Conservation (phyloP, 768 basidiomycete genomes). For the Lenzites betulinus region DNA sequence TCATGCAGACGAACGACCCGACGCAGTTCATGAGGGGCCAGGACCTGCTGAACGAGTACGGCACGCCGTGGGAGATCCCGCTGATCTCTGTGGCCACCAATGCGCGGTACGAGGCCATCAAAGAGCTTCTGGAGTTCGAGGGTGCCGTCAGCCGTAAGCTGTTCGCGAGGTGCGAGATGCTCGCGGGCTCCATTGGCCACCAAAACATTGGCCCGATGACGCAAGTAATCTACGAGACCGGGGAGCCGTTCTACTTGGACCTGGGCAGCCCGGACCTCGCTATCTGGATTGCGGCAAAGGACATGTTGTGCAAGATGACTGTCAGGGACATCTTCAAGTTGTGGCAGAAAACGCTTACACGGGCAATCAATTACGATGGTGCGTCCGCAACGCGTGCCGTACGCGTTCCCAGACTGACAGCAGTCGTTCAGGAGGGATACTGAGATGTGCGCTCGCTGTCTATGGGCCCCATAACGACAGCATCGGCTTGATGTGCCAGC, state of each 20-base stretch:
- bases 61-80: conserved; percentile 6
- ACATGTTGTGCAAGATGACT: neutral
- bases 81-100: neutral
- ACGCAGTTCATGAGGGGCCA: neutral
- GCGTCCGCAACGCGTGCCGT: no score
- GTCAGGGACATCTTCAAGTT: neutral
- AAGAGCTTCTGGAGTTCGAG: neutral
- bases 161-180: neutral
- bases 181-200: neutral
- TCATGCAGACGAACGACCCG: neutral
- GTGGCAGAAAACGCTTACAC: neutral
- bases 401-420: no score
- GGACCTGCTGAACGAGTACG: conserved; percentile 7
- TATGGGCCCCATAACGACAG: neutral
- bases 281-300: neutral
- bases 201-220: neutral
- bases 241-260: conserved; percentile 7
- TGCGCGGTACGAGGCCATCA: neutral
- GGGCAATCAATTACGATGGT: no score
- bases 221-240: neutral
- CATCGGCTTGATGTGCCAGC: neutral
- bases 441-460: neutral
- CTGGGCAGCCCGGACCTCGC: neutral
- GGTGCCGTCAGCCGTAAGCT: neutral
- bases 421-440: neutral